Conservation (phyloP, 169 alveolate species). For the Cyclospora cayetanensis region DNA sequence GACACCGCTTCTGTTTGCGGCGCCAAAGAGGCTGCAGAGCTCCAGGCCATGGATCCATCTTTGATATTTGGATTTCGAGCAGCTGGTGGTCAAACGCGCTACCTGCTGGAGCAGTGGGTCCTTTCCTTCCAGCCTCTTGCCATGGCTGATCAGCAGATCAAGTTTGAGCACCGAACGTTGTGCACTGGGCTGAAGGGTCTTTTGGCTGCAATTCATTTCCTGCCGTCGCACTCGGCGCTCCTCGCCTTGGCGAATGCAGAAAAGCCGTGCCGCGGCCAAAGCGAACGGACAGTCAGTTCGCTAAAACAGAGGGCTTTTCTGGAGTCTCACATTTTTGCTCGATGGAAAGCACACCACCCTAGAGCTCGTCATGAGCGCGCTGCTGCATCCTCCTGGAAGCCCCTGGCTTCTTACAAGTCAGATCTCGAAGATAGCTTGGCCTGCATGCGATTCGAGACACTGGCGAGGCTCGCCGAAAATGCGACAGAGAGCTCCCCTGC, state of each 20-base stretch:
- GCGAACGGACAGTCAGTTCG: background rate
- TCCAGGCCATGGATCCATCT: background rate
- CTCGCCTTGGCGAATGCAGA: background rate
- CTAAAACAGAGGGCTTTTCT: background rate
- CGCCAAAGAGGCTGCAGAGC: background rate
- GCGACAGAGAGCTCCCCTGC: too few species aligned
- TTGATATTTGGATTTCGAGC: background rate
- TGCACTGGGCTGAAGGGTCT: conserved; percentile 46
- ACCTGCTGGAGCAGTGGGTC: conserved; percentile 1
- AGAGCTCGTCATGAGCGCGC: background rate
- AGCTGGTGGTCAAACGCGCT: background rate
- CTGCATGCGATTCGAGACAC: background rate
- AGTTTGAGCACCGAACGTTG: conserved; percentile 33
- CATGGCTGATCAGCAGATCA: background rate
- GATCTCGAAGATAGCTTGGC: background rate
- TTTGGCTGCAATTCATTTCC: conserved; percentile 18
- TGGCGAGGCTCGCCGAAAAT: too few species aligned
- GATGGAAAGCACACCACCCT: background rate
- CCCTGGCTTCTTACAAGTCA: conserved; percentile 30
- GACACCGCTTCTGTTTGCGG: background rate
- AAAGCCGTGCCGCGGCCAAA: background rate
- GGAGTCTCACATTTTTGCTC: background rate
- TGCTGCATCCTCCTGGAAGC: background rate
- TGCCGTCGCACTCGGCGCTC: conserved; percentile 37
- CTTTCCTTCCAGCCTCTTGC: background rate